phyloP scores from a whole-genome alignment of 169 alveolate species.

The Amoebophrya sp. region DNA sequence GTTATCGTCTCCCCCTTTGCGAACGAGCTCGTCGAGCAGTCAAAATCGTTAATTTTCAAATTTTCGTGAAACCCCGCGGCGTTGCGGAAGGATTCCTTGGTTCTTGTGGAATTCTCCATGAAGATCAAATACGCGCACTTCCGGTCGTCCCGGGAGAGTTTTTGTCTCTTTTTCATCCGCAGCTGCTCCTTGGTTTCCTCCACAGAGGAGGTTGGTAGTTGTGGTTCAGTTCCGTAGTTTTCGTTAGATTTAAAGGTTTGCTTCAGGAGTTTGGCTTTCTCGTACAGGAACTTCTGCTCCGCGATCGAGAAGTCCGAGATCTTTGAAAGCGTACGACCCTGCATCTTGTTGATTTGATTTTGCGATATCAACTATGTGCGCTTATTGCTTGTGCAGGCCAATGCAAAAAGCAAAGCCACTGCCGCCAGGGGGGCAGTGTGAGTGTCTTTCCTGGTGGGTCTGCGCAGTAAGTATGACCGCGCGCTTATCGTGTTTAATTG shows the following conservation, averaged over 20 bases:
- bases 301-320: neutral
- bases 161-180: too few relatives aligned
- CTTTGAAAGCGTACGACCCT: neutral
- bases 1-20: conserved; percentile 60
- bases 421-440: too few relatives aligned
- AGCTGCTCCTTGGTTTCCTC: neutral
- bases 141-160: too few relatives aligned
- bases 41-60: conserved; percentile 44
- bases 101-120: conserved; percentile 68
- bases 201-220: neutral
- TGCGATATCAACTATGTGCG: too few relatives aligned
- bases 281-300: neutral
- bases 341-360: neutral
- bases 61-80: conserved; percentile 57
- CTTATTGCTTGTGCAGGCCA: too few relatives aligned
- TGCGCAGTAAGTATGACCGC: too few relatives aligned
- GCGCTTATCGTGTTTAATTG: too few relatives aligned
- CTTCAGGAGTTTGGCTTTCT: neutral
- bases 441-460: too few relatives aligned
- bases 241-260: too few relatives aligned
- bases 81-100: conserved; percentile 69
- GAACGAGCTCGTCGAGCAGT: conserved; percentile 44
- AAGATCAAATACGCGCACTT: too few relatives aligned
- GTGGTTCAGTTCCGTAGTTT: neutral
- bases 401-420: too few relatives aligned